Percentiles rank a stretch among this genome's conserved stretches.
Evolutionary conservation across 805 yeast genomes (phyloP).

Genomic region (Metschnikowia borealis): DNA sequence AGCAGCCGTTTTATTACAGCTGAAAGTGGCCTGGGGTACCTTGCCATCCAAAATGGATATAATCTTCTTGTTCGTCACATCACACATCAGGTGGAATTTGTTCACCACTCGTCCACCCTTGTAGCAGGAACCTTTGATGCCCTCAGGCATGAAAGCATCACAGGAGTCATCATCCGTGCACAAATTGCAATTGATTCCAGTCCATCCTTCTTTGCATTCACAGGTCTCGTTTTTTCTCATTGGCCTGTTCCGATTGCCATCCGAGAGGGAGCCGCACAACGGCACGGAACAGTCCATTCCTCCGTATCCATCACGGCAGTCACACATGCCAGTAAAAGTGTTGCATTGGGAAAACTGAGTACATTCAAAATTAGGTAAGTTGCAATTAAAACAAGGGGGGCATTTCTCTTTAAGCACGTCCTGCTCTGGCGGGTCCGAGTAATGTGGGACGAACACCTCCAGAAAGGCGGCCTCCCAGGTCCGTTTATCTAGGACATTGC

Average conservation of each 20-base stretch:
- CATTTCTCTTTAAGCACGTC: slow-evolving; percentile 31
- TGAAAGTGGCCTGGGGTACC: slow-evolving; percentile 87
- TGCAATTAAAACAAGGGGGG: slow-evolving; percentile 94
- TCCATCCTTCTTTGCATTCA: slow-evolving; percentile 82
- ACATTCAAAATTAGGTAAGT: slow-evolving; percentile 85
- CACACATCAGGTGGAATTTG: slow-evolving; percentile 84
- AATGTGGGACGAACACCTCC: slow-evolving; percentile 6
- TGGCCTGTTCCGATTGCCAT: slow-evolving; percentile 63
- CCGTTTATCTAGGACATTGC: slow-evolving; percentile 6
- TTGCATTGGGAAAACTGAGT: slow-evolving; percentile 89
- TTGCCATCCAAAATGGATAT: slow-evolving; percentile 73
- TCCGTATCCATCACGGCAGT: slow-evolving; percentile 88
- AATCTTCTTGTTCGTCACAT: slow-evolving; percentile 87
- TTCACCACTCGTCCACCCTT: slow-evolving; percentile 79
- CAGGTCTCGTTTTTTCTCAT: slow-evolving; percentile 55
- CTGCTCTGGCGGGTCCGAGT: neutral
- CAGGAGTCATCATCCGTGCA: slow-evolving; percentile 74
- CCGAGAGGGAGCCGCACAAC: slow-evolving; percentile 73
- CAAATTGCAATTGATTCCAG: slow-evolving; percentile 89
- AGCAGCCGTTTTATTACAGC: slow-evolving; percentile 66
- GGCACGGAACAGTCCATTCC: slow-evolving; percentile 91
- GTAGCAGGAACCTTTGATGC: slow-evolving; percentile 83
- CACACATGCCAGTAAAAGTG: slow-evolving; percentile 84
- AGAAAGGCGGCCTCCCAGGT: slow-evolving; percentile 1
- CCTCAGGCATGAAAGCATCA: slow-evolving; percentile 83